Percentiles rank a stretch among this genome's conserved stretches.
These are phyloP conservation scores for Ophiostoma populinum DNA, from an alignment of 2,329 filamentous ascomycete species.

Conservation along the genomic window DNA sequence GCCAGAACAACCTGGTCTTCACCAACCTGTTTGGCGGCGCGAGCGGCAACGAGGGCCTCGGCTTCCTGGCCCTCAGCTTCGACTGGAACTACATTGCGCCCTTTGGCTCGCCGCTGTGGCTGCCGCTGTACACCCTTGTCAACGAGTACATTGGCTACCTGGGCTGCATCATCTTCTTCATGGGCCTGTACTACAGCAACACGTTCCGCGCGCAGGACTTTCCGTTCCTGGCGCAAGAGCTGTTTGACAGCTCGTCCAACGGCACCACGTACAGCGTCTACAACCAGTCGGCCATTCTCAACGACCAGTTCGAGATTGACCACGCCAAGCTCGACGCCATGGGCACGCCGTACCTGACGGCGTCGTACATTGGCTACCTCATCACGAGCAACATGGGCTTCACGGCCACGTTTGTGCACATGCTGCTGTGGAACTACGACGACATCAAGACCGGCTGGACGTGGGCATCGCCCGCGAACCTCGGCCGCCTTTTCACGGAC, in stretches of 20 bases:
- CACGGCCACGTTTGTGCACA: slow-evolving; percentile 27
- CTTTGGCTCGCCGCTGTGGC: slow-evolving; percentile 19
- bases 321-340: slow-evolving; percentile 16
- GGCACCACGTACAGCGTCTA: slow-evolving; percentile 19
- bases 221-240: slow-evolving; percentile 24
- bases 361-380: slow-evolving; percentile 22
- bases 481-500: slow-evolving; percentile 6
- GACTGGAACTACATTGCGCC: slow-evolving; percentile 27
- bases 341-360: slow-evolving; percentile 25
- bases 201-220: slow-evolving; percentile 23
- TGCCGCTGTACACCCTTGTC: slow-evolving; percentile 19
- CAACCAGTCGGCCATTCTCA: slow-evolving; percentile 26
- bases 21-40: slow-evolving; percentile 22
- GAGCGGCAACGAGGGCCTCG: slow-evolving; percentile 26
- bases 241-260: slow-evolving; percentile 22
- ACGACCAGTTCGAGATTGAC: slow-evolving; percentile 22
- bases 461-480: slow-evolving; percentile 4
- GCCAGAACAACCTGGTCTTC: slow-evolving; percentile 18
- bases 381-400: slow-evolving; percentile 27
- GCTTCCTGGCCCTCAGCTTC: slow-evolving; percentile 19
- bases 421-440: slow-evolving; percentile 11
- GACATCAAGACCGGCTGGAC: slow-evolving; percentile 10
- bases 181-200: slow-evolving; percentile 25
- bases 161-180: slow-evolving; percentile 20
- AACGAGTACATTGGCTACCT: slow-evolving; percentile 23